A percentile compares a stretch with the other conserved stretches of the same genome.
Evolutionary conservation across 352 stramenopile species (phyloP).

Genomic region (Phytophthora nicotianae): DNA sequence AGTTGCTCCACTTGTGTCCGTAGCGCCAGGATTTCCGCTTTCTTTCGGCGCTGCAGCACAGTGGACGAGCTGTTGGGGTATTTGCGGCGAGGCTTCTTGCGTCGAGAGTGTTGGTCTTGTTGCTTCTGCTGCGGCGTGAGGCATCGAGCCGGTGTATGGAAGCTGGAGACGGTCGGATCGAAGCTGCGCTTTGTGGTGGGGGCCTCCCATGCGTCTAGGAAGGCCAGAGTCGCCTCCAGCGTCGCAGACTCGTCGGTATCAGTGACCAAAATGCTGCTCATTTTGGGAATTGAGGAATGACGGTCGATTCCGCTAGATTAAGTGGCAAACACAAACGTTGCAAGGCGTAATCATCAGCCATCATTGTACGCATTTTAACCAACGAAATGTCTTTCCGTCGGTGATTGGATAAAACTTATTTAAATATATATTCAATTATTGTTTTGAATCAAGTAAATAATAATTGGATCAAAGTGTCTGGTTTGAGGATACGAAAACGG

Average conservation of each 20-base stretch:
- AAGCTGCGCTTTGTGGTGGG: neutral
- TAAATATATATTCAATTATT: too few species aligned
- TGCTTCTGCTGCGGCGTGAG: slow-evolving; percentile 24
- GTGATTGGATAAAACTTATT: too few species aligned
- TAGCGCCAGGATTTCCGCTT: slow-evolving; percentile 33
- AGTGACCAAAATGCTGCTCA: slow-evolving; percentile 11
- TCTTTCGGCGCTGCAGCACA: slow-evolving; percentile 32
- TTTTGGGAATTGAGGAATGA: slow-evolving; percentile 11
- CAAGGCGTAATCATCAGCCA: too few species aligned
- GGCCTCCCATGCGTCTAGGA: slow-evolving; percentile 19
- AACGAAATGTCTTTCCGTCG: too few species aligned
- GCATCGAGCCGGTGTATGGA: neutral
- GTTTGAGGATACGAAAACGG: too few species aligned
- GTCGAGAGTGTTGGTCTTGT: slow-evolving; percentile 4
- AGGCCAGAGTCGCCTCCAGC: slow-evolving; percentile 26
- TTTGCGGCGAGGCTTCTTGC: slow-evolving; percentile 18
- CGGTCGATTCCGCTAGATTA: too few species aligned
- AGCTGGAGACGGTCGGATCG: neutral
- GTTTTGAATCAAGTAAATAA: too few species aligned
- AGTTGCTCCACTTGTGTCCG: slow-evolving; percentile 23
- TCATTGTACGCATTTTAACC: too few species aligned
- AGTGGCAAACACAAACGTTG: too few species aligned
- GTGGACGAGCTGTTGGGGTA: slow-evolving; percentile 32
- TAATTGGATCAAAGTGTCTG: too few species aligned
- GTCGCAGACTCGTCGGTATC: slow-evolving; percentile 26